These are phyloP conservation scores for Epichloe bromicola DNA, from an alignment of 2,329 filamentous ascomycete genomes.

Conservation along the genomic window DNA sequence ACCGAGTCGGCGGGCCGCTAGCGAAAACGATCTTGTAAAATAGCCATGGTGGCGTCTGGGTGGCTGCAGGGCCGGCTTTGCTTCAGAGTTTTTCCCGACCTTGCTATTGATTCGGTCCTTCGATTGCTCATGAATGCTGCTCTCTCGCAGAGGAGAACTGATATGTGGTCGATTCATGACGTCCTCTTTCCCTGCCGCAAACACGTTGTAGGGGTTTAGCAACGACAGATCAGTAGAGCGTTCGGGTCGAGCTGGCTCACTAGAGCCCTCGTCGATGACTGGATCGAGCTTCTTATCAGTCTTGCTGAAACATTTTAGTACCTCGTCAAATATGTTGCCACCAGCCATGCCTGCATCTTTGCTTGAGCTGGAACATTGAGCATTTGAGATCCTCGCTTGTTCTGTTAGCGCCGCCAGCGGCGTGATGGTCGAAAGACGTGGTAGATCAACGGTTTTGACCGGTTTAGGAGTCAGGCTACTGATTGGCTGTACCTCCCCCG, in stretches of 20 bases:
- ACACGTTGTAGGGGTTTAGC: constrained; percentile 15
- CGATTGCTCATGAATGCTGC: constrained; percentile 5
- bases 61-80: not conserved
- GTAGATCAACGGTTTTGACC: not conserved
- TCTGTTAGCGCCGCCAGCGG: constrained; percentile 3
- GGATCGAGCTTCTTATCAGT: not conserved
- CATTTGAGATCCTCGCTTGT: constrained; percentile 5
- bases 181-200: constrained; percentile 5
- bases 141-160: constrained; percentile 16
- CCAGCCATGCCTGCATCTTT: not conserved
- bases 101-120: not conserved
- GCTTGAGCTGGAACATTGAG: constrained; percentile 1
- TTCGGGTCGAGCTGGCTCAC: not conserved
- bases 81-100: not conserved
- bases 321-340: constrained; percentile 5
- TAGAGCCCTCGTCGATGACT: not conserved
- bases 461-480: not conserved
- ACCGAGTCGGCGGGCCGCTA: not conserved
- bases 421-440: constrained; percentile 16
- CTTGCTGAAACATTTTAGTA: constrained; percentile 3
- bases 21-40: constrained; percentile 5
- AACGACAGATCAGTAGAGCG: constrained; percentile 1
- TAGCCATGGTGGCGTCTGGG: constrained; percentile 1
- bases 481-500: not conserved
- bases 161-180: constrained; percentile 12